Percentiles rank a stretch among this genome's conserved stretches.
phyloP scores from a whole-genome alignment of 2,329 filamentous ascomycete genomes.

The Dothideomycetidae sp. region DNA sequence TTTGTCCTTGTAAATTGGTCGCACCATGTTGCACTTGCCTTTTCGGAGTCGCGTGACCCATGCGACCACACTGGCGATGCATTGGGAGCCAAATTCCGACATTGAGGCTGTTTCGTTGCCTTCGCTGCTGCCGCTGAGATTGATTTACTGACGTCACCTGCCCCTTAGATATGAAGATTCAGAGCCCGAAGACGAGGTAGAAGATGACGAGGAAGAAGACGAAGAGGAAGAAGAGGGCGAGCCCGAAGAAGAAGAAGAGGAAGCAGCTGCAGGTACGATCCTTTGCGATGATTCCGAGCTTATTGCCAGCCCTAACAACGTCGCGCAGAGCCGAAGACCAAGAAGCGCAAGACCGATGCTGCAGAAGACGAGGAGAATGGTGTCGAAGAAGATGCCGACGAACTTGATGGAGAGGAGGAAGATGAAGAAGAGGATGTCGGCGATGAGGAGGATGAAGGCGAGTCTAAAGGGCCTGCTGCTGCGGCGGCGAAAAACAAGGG shows the following conservation, averaged over 20 bases:
- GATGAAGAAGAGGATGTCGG: conserved; percentile 11
- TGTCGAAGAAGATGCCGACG: conserved; percentile 15
- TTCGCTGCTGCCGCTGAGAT: neutral
- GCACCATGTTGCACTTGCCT: neutral
- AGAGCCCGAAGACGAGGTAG: conserved; percentile 10
- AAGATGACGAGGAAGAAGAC: conserved; percentile 5
- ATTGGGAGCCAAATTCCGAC: neutral
- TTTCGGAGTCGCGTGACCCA: neutral
- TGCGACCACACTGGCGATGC: neutral
- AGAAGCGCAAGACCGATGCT: conserved; percentile 19
- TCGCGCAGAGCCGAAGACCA: conserved; percentile 16
- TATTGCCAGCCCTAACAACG: neutral
- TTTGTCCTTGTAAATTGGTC: neutral
- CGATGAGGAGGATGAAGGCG: conserved; percentile 12
- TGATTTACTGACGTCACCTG: conserved; percentile 8
- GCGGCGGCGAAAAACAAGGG: conserved; percentile 19
- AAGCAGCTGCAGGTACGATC: conserved; percentile 9
- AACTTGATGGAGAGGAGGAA: conserved; percentile 15
- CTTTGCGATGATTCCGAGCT: neutral
- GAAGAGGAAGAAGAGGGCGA: conserved; percentile 9
- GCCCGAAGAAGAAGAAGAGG: conserved; percentile 5
- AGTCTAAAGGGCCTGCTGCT: conserved; percentile 19
- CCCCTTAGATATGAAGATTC: conserved; percentile 11
- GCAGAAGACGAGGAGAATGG: conserved; percentile 12
- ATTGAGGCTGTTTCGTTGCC: neutral